Base-by-base conservation (phyloP, 495 filamentous ascomycete genomes). In the Penicillium subrubescens region DNA sequence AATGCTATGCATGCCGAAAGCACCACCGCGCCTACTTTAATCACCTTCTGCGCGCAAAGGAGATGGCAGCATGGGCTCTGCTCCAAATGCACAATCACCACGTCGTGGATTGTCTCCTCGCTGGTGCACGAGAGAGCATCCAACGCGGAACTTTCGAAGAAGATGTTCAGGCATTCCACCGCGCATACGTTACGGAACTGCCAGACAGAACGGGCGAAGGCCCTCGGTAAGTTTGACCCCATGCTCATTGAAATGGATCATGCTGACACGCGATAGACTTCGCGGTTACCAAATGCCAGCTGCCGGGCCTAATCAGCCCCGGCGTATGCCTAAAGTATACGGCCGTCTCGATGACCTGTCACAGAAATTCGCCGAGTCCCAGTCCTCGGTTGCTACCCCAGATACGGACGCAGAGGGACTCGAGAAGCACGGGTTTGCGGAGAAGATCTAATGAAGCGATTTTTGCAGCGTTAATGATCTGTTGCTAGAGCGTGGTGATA, bases 21-120 rank as follows among this genome's bases (percentile, higher is more conserved):
- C 96, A 99, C 74, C 92, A 97, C 75, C 80, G 87, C 7, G 94
- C 96, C 1, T 98, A 90, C 76, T 66, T 98, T 35, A 89, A 92
- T 62, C 96, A 99, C 72, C 84, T 99, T 6, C 83, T 99, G 5
- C 74, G 81, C 17, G 92, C 95, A 0, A 94, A 93, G 67, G 95
- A 99, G 75, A 97, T 99, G 96, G 87, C 97, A 3, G 94, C 87
- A 27, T 99, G 95, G 95, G 90, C 91, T 3, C 82, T 99, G 15
- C 79, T 99, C 29, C 94, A 97, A 73, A 82, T 96, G 14, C 95
- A 99, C 77, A 99, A 99, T 72, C 84, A 92, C 67, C 82, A 88
- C 33, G 76, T 90, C 2, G 73, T 96, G 52, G 82, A 87, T 57
- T 46, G 70, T 0, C 98, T 99, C 81, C 97, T 98, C 73, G 72